Evolutionary conservation across 192 early-diverging fungal genomes (phyloP), one percentile per base, ranked within the genome.

Genomic region (Coemansia sp.): DNA sequence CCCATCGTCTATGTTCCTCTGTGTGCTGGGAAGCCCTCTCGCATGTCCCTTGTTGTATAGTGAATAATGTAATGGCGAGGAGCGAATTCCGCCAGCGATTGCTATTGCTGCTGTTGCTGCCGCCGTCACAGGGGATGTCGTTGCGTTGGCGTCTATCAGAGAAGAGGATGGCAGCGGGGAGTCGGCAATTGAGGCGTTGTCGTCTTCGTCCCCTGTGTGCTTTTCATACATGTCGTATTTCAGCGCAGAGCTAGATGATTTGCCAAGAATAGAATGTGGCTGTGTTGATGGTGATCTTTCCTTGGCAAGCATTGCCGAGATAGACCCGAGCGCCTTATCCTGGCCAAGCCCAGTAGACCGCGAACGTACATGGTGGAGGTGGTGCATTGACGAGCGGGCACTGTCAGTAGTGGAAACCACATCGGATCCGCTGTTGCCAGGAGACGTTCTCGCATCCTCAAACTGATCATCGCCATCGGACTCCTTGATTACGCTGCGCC

Each of bases 141-240:
- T 29, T 25, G 48, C 36, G 15, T 54, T 52, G 15, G 65, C 62
- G 25, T 54, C 55, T 29, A 69, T 69, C 17, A 85, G 64, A 43
- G 67, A 75, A 9, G 53, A 76, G 54, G 43, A 55, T 20, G 65
- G 86, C 67, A 55, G 76, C 62, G 61, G 61, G 22, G 41, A 78
- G 41, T 71, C 85, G 25, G 57, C 79, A 10, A 69, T 66, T 5
- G 62, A 67, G 49, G 62, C 33, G 19, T 15, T 57, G 34, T 57
- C 55, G 19, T 35, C 14, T 25, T 57, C 55, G 17, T 7, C n/a
- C 34, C 5, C 55, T 19, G n/a, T 6, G 35, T 0, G n/a, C 17
- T 7, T 33, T 9, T 57, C 34, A 9, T 11, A 19, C 11, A 33
- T 36, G n/a, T 34, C 55, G 34, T 15, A 36, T 9, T 20, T 34